Evolutionary conservation across 306 rosid genomes (phyloP).

Genomic region (Canavalia gladiata): DNA sequence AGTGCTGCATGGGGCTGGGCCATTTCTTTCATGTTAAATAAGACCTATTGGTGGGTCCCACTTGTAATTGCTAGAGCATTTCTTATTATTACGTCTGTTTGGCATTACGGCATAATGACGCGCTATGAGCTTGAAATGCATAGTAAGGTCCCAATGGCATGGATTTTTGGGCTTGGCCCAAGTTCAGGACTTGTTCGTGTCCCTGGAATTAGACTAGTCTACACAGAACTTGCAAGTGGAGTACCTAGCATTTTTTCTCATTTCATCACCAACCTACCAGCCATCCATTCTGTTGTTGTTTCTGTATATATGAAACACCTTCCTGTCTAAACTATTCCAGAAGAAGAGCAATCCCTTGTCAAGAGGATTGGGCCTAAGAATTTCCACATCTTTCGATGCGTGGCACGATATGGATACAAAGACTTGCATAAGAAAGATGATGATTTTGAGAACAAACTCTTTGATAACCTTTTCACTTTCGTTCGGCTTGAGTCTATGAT

Average conservation of each 20-base stretch:
- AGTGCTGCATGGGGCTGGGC: no score
- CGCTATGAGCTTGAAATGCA: slow-evolving; percentile 91
- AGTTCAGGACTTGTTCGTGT: slow-evolving; percentile 96
- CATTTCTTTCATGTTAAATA: no score
- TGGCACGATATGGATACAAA: slow-evolving; percentile 92
- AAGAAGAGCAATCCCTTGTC: not conserved
- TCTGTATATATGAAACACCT: slow-evolving; percentile 93
- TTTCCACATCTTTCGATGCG: slow-evolving; percentile 93
- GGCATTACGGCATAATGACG: slow-evolving; percentile 89
- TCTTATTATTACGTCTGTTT: slow-evolving; percentile 79
- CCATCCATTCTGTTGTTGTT: slow-evolving; percentile 90
- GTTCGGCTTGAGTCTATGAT: slow-evolving; percentile 83
- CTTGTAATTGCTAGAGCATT: slow-evolving; percentile 83
- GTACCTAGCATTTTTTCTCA: slow-evolving; percentile 87
- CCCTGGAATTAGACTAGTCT: slow-evolving; percentile 95
- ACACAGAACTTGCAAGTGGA: slow-evolving; percentile 64
- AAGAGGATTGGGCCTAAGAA: slow-evolving; percentile 47
- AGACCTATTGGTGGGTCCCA: slow-evolving; percentile 74
- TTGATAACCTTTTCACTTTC: slow-evolving; percentile 72
- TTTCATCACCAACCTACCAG: slow-evolving; percentile 96
- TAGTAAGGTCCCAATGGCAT: slow-evolving; percentile 60
- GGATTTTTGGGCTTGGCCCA: slow-evolving; percentile 85
- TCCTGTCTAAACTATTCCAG: slow-evolving; percentile 92
- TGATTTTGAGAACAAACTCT: slow-evolving; percentile 55
- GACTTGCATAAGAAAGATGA: slow-evolving; percentile 84